Conservation (phyloP, 2,329 filamentous ascomycete species). For the Chaetomium olivaceum region DNA sequence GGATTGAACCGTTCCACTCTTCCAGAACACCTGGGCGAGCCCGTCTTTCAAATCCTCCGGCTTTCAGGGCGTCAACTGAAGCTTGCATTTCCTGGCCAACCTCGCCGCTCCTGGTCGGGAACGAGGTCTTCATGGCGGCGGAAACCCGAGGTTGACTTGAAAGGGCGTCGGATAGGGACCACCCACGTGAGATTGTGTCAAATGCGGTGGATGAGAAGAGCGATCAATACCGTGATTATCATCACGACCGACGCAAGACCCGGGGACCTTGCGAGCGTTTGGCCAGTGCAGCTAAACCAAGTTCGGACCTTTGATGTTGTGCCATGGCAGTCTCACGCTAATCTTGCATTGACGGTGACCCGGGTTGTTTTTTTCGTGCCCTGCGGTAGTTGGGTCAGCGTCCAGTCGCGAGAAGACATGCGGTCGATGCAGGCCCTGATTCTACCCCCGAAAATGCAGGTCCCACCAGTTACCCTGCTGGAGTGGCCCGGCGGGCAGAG, state of each 20-base stretch:
- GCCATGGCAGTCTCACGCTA: neutral
- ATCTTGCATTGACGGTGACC: neutral
- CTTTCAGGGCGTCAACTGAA: neutral
- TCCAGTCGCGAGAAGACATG: neutral
- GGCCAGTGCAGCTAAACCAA: neutral
- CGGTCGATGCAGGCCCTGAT: neutral
- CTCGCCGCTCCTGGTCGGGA: neutral
- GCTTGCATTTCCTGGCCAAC: neutral
- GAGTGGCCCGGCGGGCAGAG: neutral
- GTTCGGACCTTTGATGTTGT: neutral
- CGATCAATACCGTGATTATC: neutral
- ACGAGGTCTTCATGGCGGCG: neutral
- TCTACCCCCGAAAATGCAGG: neutral
- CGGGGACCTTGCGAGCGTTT: neutral
- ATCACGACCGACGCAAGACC: neutral
- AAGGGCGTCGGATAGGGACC: neutral
- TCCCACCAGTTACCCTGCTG: neutral
- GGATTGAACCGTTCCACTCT: conserved; percentile 27
- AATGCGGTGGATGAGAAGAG: neutral
- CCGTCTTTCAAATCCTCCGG: neutral
- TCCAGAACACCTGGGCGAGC: conserved; percentile 16
- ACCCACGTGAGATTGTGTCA: neutral
- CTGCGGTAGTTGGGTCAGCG: neutral
- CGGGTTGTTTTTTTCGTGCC: neutral
- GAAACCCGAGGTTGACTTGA: neutral